Conservation (phyloP, 2,329 filamentous ascomycete species). For the Hypoxylon rubiginosum region DNA sequence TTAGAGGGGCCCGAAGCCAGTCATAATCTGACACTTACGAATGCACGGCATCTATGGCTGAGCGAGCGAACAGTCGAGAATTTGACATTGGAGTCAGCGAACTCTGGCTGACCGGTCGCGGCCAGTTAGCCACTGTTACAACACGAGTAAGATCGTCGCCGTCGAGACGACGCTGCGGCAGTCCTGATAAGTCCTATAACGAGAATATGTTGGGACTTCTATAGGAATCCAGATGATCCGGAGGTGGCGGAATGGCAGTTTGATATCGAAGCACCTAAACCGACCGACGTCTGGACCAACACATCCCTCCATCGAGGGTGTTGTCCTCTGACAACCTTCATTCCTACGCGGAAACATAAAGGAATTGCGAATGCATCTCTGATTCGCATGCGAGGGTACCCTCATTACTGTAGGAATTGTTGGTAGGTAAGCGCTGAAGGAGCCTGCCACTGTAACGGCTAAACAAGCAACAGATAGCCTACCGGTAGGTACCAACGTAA, state of each 20-base stretch:
- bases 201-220: not conserved
- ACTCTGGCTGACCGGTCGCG: not conserved
- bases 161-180: conserved; percentile 15
- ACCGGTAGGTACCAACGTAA: not conserved
- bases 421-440: not conserved
- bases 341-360: not conserved
- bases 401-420: not conserved
- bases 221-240: conserved; percentile 9
- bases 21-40: conserved; percentile 20
- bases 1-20: conserved; percentile 14
- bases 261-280: not conserved
- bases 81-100: conserved; percentile 9
- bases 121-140: conserved; percentile 4
- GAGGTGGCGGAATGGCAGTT: conserved; percentile 15
- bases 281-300: conserved; percentile 3
- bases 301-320: conserved; percentile 12
- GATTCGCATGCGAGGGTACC: not conserved
- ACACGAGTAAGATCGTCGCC: conserved; percentile 1
- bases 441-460: conserved; percentile 8
- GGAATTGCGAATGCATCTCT: conserved; percentile 9
- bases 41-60: conserved; percentile 12
- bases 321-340: conserved; percentile 5
- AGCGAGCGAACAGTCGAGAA: conserved; percentile 14
- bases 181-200: conserved; percentile 17
- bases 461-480: conserved; percentile 15